Evolutionary conservation across 2,329 filamentous ascomycete species (phyloP).

Genomic region (Penicillium frequentans): DNA sequence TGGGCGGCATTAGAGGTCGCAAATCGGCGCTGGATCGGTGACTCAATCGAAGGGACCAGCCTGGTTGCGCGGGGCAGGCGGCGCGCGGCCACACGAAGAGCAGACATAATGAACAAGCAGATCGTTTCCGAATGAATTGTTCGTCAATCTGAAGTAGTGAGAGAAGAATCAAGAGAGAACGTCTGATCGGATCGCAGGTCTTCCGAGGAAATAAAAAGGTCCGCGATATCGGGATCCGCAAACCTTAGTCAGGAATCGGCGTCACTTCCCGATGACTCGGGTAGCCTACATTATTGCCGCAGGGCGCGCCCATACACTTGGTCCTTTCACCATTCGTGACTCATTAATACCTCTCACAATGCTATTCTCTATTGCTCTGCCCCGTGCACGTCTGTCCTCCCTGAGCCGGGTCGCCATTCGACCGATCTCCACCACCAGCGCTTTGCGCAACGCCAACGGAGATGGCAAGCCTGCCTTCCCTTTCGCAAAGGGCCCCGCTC

Average conservation of each 20-base stretch:
- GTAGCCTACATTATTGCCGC: not conserved
- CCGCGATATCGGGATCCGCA: slow-evolving; percentile 7
- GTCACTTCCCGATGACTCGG: slow-evolving; percentile 9
- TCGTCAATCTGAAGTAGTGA: not conserved
- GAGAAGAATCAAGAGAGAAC: slow-evolving; percentile 17
- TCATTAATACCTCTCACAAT: slow-evolving; percentile 14
- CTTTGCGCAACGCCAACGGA: slow-evolving; percentile 20
- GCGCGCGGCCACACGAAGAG: slow-evolving; percentile 36
- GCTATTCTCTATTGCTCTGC: slow-evolving; percentile 18
- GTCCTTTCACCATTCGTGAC: not conserved
- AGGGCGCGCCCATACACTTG: not conserved
- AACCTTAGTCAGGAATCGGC: slow-evolving; percentile 12
- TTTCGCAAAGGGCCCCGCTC: slow-evolving; percentile 59
- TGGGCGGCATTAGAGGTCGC: slow-evolving; percentile 30
- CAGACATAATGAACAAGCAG: slow-evolving; percentile 25
- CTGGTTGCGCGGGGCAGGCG: slow-evolving; percentile 32
- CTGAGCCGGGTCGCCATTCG: slow-evolving; percentile 18
- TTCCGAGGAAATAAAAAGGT: not conserved
- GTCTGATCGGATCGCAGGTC: not conserved
- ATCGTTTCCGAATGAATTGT: not conserved
- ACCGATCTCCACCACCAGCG: slow-evolving; percentile 27
- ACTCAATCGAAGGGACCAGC: slow-evolving; percentile 32
- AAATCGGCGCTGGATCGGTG: slow-evolving; percentile 35
- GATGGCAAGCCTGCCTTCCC: slow-evolving; percentile 31
- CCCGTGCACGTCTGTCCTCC: slow-evolving; percentile 47